Percentiles rank a stretch among this genome's conserved stretches.
phyloP scores from a whole-genome alignment of 2,329 filamentous ascomycete species.

The Penicillium sumatraense region DNA sequence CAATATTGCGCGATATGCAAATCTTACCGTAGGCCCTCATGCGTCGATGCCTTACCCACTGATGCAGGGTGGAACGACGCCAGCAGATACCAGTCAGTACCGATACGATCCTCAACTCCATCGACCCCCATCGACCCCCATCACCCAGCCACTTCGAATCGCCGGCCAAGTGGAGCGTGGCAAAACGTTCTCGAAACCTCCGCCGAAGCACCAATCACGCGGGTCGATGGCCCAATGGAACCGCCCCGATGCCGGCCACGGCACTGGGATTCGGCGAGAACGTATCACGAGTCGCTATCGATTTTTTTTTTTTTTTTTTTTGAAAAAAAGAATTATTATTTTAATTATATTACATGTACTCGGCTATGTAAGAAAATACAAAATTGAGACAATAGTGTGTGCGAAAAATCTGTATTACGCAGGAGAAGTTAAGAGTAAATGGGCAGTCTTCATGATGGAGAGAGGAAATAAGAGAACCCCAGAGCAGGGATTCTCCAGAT shows the following conservation, averaged over 20 bases:
- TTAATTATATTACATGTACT: slow-evolving; percentile 9
- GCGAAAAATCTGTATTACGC: slow-evolving; percentile 2
- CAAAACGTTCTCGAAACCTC: slow-evolving; percentile 37
- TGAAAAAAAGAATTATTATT: slow-evolving; percentile 9
- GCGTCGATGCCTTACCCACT: neutral
- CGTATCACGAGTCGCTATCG: slow-evolving; percentile 17
- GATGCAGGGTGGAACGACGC: neutral
- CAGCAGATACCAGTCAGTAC: slow-evolving; percentile 8
- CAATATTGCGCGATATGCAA: slow-evolving; percentile 3
- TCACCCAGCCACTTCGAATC: slow-evolving; percentile 21
- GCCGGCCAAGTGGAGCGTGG: slow-evolving; percentile 35
- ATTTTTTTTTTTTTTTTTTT: slow-evolving; percentile 4
- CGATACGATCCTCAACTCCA: slow-evolving; percentile 15
- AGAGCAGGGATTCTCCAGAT: slow-evolving; percentile 23
- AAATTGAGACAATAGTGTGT: neutral
- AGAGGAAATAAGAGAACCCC: neutral
- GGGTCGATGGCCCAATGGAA: slow-evolving; percentile 6
- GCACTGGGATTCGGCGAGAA: slow-evolving; percentile 15
- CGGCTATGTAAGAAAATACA: slow-evolving; percentile 8
- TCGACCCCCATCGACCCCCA: slow-evolving; percentile 10
- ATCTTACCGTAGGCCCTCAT: neutral
- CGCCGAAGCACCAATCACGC: slow-evolving; percentile 15
- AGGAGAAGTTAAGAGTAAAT: neutral
- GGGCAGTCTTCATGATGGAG: neutral
- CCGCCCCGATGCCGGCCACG: slow-evolving; percentile 34